Percentiles rank a stretch among this genome's conserved stretches.
Evolutionary conservation across 2,329 filamentous ascomycete species (phyloP).

Genomic region (Ascochyta clinopodiicola): DNA sequence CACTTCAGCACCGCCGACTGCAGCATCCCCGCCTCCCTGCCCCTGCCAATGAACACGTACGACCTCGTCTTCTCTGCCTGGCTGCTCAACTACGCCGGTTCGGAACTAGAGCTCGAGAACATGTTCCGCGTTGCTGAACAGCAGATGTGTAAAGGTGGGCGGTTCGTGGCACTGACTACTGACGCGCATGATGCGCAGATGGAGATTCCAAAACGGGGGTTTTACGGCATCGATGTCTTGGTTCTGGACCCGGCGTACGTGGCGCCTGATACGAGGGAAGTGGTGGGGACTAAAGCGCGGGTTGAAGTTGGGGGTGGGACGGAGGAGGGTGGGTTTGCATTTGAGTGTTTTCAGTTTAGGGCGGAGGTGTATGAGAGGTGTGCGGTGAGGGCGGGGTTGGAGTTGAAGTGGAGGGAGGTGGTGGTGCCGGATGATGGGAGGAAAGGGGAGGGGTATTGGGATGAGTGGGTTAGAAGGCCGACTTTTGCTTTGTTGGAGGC

Average conservation of each 20-base stretch:
- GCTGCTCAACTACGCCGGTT: conserved; percentile 43
- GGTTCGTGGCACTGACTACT: conserved; percentile 36
- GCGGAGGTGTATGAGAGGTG: conserved; percentile 37
- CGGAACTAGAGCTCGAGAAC: conserved; percentile 22
- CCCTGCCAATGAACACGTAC: conserved; percentile 8
- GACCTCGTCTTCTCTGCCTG: conserved; percentile 41
- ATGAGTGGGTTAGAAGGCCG: conserved; percentile 28
- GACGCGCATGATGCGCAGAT: conserved; percentile 29
- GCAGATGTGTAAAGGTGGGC: conserved; percentile 22
- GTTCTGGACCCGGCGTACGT: conserved; percentile 30
- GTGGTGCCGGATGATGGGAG: conserved; percentile 39
- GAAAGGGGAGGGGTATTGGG: conserved; percentile 29
- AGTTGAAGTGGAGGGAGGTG: conserved; percentile 25
- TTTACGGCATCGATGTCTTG: conserved; percentile 33
- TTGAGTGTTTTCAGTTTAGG: conserved; percentile 38
- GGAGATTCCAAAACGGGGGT: conserved; percentile 23
- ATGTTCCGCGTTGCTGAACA: conserved; percentile 34
- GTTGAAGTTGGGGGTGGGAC: conserved; percentile 25
- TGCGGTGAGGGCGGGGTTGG: conserved; percentile 29
- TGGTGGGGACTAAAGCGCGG: conserved; percentile 32
- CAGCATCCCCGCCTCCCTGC: conserved; percentile 19
- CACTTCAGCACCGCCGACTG: conserved; percentile 35
- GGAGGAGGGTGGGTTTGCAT: conserved; percentile 17
- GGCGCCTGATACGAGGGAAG: conserved; percentile 19
- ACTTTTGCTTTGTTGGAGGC: conserved; percentile 36